Evolutionary conservation across 257 asterid genomes (phyloP), one percentile per base, ranked within the genome.

Genomic region (Euphrasia confusa): DNA sequence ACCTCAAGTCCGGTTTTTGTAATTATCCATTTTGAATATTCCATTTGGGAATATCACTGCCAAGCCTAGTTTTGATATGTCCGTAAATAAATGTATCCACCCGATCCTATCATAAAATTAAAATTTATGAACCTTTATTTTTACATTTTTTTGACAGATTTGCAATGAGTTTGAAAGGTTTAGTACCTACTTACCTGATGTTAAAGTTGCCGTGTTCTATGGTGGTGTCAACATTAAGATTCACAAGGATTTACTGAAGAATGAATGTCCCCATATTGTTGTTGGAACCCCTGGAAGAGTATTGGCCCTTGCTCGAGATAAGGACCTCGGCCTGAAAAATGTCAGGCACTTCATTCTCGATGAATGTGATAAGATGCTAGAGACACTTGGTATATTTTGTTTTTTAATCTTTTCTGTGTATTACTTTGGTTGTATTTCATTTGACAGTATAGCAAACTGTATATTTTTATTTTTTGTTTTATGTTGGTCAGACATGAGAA

Each of bases 401-500:
- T 14, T n/a, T 45, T 11, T 21, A 0, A 6, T 35, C 14, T 45
- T 18, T 45, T 18, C 18, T 45, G 52, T n/a, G 11, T 2, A 44
- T 45, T 45, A 45, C n/a, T 37, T 37, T 37, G 3, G 52, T 5
- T 13, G 2, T 13, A 12, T 2, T 45, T 45, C 52, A 12, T 4
- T 45, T 45, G 52, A 13, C 50, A 44, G 14, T 44, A 10, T 44
- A 44, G 1, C 15, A 3, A 42, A 10, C n/a, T 42, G 10, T 10
- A n/a, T 15, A n/a, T 48, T 48, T 5, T 5, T 21, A 21, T 30
- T 30, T 30, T 2, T 50, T 27, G 13, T 30, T 2, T 50, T 27
- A 45, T 45, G n/a, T 50, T 50, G 28, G 55, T 75, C 56, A 89
- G 97, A 89, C 77, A 90, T 89, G 97, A 71, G 97, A 81, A 84